A percentile compares a stretch with the other conserved stretches of the same genome.
These are phyloP conservation scores for Coemansia sp. DNA, from an alignment of 192 early-diverging fungal genomes.

Conservation along the genomic window DNA sequence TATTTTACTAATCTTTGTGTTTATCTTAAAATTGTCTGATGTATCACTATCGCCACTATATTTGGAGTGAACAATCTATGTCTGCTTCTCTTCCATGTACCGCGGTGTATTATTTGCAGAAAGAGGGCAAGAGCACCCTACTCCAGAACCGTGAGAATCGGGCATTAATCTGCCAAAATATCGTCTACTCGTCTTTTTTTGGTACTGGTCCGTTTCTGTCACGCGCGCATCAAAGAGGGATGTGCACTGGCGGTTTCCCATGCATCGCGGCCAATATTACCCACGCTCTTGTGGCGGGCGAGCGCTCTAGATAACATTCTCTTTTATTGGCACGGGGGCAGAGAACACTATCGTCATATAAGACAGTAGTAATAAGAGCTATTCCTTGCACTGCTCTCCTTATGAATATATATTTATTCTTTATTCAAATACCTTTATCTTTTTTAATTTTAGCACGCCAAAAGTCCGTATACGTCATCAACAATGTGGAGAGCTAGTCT, in stretches of 20 bases:
- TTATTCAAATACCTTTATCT: background rate
- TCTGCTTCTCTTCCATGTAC: constrained; percentile 3
- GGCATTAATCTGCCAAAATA: background rate
- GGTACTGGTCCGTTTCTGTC: background rate
- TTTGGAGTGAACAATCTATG: background rate
- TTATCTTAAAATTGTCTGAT: background rate
- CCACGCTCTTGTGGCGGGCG: background rate
- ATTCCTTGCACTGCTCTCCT: background rate
- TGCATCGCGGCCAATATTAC: constrained; percentile 8
- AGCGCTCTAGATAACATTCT: background rate
- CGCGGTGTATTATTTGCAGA: background rate
- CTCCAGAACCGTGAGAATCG: constrained; percentile 7
- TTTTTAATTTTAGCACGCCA: background rate
- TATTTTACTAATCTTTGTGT: background rate
- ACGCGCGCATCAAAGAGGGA: constrained; percentile 1
- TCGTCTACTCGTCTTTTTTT: background rate
- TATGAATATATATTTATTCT: background rate
- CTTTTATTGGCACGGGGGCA: constrained; percentile 2
- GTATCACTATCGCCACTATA: background rate
- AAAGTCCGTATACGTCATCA: background rate
- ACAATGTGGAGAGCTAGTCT: constrained; percentile 6
- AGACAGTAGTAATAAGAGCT: background rate
- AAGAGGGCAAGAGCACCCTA: background rate
- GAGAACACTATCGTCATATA: background rate
- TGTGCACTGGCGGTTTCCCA: constrained; percentile 15